Evolutionary conservation across 2,329 filamentous ascomycete species (phyloP), one percentile per base, ranked within the genome.

Genomic region (Curvularia sp.): DNA sequence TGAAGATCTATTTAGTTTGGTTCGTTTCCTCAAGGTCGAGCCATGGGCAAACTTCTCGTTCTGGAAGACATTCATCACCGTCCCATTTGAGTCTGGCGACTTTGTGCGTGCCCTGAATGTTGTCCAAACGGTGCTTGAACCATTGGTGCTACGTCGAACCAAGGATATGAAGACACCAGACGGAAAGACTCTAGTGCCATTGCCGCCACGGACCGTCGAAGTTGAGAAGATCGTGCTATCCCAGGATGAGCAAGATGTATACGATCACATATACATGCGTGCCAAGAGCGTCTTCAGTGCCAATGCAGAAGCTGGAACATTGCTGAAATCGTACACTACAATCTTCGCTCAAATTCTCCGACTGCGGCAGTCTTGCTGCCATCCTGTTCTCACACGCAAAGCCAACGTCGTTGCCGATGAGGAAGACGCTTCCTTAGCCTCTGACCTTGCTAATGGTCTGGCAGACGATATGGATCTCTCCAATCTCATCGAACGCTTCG

Each of bases 11-110:
- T 98, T 97, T 79, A 96, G 92, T 71, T 80, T 99, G 38, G 92
- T 98, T 12, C 88, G 92, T 3, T 99, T 98, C 78, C 81, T 99
- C 10, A 89, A 92, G 56, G 95, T 99, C 4, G 94, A 98, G 74
- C 95, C 95, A 0, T 99, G 95, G 95, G 95, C 90, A 71, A 98
- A 98, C 75, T 99, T 99, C 76, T 97, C 93, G 0, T 99, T 97
- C 79, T 99, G 95, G 95, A 93, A 93, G 74, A 98, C 95, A 0
- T 99, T 99, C 75, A 98, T 99, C 72, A 99, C 95, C 0, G 89
- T 96, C 1, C 95, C 95, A 0, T 99, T 99, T 64, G 95, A 99
- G 76, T 94, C 92, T 0, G 95, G 95, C 66, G 91, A 99, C 63
- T 97, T 96, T 73, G 87, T 97, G 66, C 89, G 93, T 4, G 95